Percentiles rank a stretch among this genome's conserved stretches.
Evolutionary conservation across 257 asterid genomes (phyloP).

Genomic region (Osmanthus fragrans): DNA sequence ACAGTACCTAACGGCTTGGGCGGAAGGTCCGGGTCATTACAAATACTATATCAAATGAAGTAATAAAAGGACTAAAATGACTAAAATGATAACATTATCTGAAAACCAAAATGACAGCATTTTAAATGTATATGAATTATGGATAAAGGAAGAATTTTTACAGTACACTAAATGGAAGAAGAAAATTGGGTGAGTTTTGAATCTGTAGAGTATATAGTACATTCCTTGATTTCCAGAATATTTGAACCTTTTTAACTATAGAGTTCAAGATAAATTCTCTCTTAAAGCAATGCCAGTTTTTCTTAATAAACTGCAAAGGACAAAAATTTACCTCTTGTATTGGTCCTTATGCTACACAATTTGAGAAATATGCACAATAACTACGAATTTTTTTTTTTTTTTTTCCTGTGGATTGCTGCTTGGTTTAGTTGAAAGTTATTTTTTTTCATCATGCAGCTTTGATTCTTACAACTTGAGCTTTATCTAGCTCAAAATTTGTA

Average conservation of each 20-base stretch:
- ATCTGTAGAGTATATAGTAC: not conserved
- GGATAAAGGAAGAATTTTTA: not conserved
- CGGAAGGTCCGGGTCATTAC: too few relatives aligned
- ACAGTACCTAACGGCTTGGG: too few relatives aligned
- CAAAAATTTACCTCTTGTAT: slow-evolving; percentile 1
- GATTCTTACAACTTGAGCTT: slow-evolving; percentile 16
- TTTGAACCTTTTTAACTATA: not conserved
- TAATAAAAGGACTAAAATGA: not conserved
- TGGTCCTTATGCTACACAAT: not conserved
- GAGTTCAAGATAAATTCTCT: not conserved
- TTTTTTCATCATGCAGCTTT: not conserved
- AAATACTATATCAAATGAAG: not conserved
- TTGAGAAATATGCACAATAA: not conserved
- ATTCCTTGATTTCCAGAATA: not conserved
- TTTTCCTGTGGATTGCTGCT: slow-evolving; percentile 3
- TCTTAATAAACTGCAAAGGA: not conserved
- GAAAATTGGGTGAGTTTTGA: not conserved
- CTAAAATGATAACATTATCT: not conserved
- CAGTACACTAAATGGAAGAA: not conserved
- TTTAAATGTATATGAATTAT: too few relatives aligned
- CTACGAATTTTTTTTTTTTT: slow-evolving; percentile 6
- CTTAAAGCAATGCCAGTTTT: not conserved
- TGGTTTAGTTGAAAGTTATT: not conserved
- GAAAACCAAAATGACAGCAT: too few relatives aligned
- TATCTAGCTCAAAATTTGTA: not conserved